Base-by-base conservation (phyloP, 169 alveolate genomes). In the Cyclospora cayetanensis region DNA sequence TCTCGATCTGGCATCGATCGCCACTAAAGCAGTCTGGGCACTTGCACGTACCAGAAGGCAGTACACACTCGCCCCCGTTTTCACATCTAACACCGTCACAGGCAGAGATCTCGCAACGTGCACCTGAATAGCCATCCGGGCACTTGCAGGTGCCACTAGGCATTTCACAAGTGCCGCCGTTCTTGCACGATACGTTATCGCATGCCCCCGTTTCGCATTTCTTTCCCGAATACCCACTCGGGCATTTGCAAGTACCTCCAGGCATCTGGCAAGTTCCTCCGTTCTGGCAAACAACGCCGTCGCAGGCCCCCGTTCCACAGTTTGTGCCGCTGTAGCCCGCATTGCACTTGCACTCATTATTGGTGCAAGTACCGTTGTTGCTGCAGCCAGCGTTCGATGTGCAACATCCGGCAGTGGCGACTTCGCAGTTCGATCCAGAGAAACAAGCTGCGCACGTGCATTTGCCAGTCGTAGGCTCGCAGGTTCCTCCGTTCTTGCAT, bases 51-150 rank as follows among this genome's bases (percentile, higher is more conserved):
- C 93, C 93, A 12, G 89, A 50, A 4, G 82, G 90, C 80, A 65
- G 46, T 55, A 76, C 90, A 60, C 93, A 90, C 25, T 50, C 39
- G 35, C 93, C 93, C 29, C 90, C 93, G 42, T 77, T 77, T 22
- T 60, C 37, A 27, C 93, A 90, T 18, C 39, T 35, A 29, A 76
- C 93, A 22, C 41, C 50, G 0, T 55, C 74, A 53, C 93, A 90
- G 15, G 27, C 93, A 46, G 34, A 25, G 31, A 52, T 31, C 63
- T 76, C 93, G 72, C 93, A 90, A 15, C 46, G 53, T 60, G 72
- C 15, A 25, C 93, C 93, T 41, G 65, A 9, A n/a, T 25, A 90
- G 4, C 93, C 93, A 18, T 43, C 84, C 1, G 72, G 84, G 70
- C 93, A 90, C 27, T n/a, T 29, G 55, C 93, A 90, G 22, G 18